Base-by-base conservation (phyloP, 164 flowering plant genomes). In the Vitis labrusca region DNA sequence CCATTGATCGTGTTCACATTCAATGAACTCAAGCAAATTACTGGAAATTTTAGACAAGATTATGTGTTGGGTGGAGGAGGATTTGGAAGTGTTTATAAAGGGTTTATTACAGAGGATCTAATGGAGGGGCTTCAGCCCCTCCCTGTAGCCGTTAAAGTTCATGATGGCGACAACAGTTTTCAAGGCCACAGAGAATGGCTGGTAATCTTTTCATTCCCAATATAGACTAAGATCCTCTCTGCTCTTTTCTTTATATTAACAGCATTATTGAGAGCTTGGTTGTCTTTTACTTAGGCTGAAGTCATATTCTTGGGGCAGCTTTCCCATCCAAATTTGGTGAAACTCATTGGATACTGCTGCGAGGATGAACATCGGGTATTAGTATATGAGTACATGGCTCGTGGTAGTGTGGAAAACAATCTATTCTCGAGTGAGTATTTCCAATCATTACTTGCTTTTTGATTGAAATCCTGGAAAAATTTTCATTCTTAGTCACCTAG, bases 151-250 rank as follows among this genome's bases (percentile, higher is more conserved):
- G 98, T 92, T 17, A 94, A 94, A 79, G 98, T 94, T 81, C 99
- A 94, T 80, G 99, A 89, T 81, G 97, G 97, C 3, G 89, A 87
- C 74, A 92, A 92, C 57, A 94, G 99, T 74, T 78, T 69, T 72
- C 99, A 94, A 78, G 99, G 99, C 51, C 99, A 94, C 68, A 81
- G 97, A 78, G 99, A 92, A 80, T 94, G 99, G 99, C 99, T 94
- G 94, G 99, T 94, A 84, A 71, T 58, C 30, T 44, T 47, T 30
- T 37, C 44, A 37, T 37, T 0, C 44, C 44, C 7, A 37, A 37
- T 37, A 37, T 14, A 12, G 50, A 51, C 52, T 10, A 29, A n/a
- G 10, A 8, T 65, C 6, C 11, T 57, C 32, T 44, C 14, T 13
- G 11, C 59, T 13, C 48, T 11, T 37, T 37, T 37, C 44, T 37